phyloP scores from a whole-genome alignment of 345 rosid genomes.

The Physaria fendleri region DNA sequence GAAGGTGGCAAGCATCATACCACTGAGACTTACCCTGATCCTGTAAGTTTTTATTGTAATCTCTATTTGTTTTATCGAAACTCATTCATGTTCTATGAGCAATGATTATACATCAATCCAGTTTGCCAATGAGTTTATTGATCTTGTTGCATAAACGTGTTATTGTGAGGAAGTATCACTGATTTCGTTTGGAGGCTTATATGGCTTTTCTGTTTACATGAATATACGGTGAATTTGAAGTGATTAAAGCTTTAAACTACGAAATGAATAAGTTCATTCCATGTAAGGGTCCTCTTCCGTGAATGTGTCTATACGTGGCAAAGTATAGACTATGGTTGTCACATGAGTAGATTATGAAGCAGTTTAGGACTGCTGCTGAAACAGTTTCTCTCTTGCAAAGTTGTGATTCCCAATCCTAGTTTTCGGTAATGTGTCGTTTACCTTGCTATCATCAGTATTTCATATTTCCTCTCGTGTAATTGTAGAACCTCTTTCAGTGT shows the following conservation, averaged over 20 bases:
- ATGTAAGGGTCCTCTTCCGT: neutral
- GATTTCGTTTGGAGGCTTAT: neutral
- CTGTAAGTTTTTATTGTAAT: slow-evolving; percentile 41
- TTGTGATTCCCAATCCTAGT: slow-evolving; percentile 80
- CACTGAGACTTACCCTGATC: slow-evolving; percentile 47
- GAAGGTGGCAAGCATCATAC: slow-evolving; percentile 42
- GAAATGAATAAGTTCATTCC: neutral
- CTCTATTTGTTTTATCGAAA: neutral
- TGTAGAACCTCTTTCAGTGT: neutral
- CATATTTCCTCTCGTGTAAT: neutral
- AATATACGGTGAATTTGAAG: neutral
- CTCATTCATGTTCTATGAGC: too few species aligned
- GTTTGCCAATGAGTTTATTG: neutral
- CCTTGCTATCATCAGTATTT: neutral
- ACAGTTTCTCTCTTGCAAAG: slow-evolving; percentile 54
- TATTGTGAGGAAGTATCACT: neutral
- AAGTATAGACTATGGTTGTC: neutral
- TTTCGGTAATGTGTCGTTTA: slow-evolving; percentile 45
- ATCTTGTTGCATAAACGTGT: neutral
- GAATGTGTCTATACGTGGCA: neutral
- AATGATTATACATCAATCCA: neutral
- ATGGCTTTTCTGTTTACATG: neutral
- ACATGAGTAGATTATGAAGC: neutral
- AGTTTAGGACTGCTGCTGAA: neutral
- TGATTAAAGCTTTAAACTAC: neutral